Evolutionary conservation across 225 moss, liverwort and hornwort species (phyloP).

Genomic region (Antitrichia curtipendula): DNA sequence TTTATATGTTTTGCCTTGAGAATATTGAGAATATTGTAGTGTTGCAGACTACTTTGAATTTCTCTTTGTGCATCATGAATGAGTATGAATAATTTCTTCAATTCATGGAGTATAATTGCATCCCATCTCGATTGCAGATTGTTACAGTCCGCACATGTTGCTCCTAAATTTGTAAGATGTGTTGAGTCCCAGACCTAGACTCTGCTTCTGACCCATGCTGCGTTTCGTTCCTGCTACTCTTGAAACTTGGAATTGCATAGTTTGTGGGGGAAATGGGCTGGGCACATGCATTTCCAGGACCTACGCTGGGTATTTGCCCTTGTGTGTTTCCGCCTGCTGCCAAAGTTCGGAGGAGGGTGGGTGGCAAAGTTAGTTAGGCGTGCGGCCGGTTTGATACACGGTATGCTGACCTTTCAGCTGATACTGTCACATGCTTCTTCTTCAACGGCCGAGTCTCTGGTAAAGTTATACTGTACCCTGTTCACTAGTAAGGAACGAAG

Average conservation of each 20-base stretch:
- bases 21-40: neutral
- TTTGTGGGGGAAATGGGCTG: neutral
- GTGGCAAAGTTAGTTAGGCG: constrained; percentile 7
- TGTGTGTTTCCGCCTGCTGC: neutral
- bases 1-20: neutral
- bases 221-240: neutral
- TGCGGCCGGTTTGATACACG: neutral
- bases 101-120: neutral
- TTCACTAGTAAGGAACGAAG: neutral
- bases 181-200: neutral
- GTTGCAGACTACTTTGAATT: neutral
- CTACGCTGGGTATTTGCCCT: neutral
- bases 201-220: neutral
- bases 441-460: neutral
- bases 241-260: neutral
- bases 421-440: neutral
- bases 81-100: neutral
- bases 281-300: neutral
- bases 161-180: neutral
- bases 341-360: neutral
- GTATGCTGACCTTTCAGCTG: constrained; percentile 1
- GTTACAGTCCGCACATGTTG: neutral
- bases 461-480: no score
- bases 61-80: neutral
- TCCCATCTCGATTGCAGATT: neutral